phyloP scores from a whole-genome alignment of 768 basidiomycete genomes.

The Russula sp. region DNA sequence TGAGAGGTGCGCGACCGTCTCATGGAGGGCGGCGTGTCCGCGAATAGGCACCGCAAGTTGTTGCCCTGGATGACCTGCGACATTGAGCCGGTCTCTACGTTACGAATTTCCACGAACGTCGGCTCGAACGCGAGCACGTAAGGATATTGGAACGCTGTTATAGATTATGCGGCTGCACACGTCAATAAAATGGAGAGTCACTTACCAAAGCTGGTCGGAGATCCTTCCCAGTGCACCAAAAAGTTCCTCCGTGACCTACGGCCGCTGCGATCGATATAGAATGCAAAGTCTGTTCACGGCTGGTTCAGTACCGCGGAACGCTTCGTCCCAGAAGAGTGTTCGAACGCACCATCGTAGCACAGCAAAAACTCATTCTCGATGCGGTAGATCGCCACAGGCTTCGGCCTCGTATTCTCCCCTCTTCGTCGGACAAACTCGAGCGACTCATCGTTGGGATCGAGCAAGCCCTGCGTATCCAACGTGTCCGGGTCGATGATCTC shows the following conservation, averaged over 20 bases:
- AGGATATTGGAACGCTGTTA: constrained; percentile 88
- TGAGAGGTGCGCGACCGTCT: constrained; percentile 44
- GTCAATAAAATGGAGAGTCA: constrained; percentile 9
- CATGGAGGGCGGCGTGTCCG: constrained; percentile 86
- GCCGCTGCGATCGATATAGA: constrained; percentile 97
- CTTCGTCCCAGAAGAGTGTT: too few relatives aligned
- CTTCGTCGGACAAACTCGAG: constrained; percentile 91
- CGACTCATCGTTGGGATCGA: constrained; percentile 87
- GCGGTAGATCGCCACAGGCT: constrained; percentile 94
- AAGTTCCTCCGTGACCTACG: constrained; percentile 86
- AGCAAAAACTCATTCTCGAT: constrained; percentile 95
- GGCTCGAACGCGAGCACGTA: constrained; percentile 97
- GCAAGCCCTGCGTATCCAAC: constrained; percentile 90
- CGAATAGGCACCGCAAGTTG: constrained; percentile 85
- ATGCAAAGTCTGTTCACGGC: constrained; percentile 76
- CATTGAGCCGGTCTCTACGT: constrained; percentile 87
- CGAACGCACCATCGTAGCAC: constrained; percentile 91
- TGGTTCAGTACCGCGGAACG: background rate
- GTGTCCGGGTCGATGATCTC: constrained; percentile 98
- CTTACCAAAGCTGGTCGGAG: constrained; percentile 90
- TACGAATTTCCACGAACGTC: constrained; percentile 92
- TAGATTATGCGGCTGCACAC: background rate
- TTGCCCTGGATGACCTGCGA: constrained; percentile 94
- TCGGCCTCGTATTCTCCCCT: constrained; percentile 74
- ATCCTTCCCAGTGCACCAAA: constrained; percentile 96